Evolutionary conservation across 2,329 filamentous ascomycete genomes (phyloP), one percentile per base, ranked within the genome.

Genomic region (Colletotrichum theobromicola): DNA sequence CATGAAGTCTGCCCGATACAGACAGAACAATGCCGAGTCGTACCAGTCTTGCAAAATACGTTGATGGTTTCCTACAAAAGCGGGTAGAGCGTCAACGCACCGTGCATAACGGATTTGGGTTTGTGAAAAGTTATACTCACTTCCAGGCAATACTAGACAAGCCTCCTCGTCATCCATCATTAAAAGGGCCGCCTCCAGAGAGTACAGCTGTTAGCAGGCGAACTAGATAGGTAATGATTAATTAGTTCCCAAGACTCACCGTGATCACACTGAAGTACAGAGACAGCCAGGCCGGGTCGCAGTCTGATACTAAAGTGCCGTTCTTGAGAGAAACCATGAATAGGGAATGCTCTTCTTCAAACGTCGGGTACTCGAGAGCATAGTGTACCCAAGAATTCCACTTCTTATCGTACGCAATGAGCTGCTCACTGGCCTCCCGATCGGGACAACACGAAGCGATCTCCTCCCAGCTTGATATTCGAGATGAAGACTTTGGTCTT

Each of bases 361-460:
- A 78, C n/a, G 7, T 21, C 5, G 77, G 77, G 57, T 78, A 75
- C 26, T 76, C 67, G 5, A 78, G 61, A 28, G 77, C 77, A 58
- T 66, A 78, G 67, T 78, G 77, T 16, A 77, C 73, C 77, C 76
- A 78, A 18, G 75, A 77, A 15, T 68, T 77, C 76, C 76, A 77
- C 18, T 67, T 65, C 34, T 64, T 58, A 24, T 76, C 74, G 18
- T 67, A 76, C 2, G 70, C 71, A 13, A 76, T 32, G 15, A 76
- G 71, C 21, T 42, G 58, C 26, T 70, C 50, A 55, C 66, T 76
- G 2, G 60, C 12, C 12, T n/a, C 18, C 28, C 93, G 65, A 26
- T 21, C 12, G 7, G 53, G 53, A 28, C 28, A 21, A 50, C 42
- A 50, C 42, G 10, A 12, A 8, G 30, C 28, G 34, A 67, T 42